A percentile compares a stretch with the other conserved stretches of the same genome.
Evolutionary conservation across 1,139 yeast species (phyloP).

Genomic region (Entelexis sorbosivorans): DNA sequence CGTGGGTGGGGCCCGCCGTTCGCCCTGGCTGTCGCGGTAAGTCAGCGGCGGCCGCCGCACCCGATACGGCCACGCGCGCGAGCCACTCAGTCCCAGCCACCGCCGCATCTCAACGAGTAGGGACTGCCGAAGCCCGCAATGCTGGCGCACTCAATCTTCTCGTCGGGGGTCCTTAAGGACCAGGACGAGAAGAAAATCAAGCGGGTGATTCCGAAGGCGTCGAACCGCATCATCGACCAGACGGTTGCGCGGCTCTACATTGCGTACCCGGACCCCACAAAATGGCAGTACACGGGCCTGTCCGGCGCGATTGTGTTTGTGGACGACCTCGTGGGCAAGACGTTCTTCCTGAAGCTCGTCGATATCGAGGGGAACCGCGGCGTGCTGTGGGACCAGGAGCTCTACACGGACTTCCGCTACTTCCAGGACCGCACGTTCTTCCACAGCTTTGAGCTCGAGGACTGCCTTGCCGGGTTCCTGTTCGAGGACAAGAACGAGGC

Average conservation of each 20-base stretch:
- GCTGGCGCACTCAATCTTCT: slow-evolving; percentile 19
- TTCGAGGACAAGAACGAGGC: slow-evolving; percentile 90
- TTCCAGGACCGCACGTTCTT: slow-evolving; percentile 89
- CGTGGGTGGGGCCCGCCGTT: no score
- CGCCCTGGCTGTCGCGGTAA: no score
- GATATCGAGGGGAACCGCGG: slow-evolving; percentile 76
- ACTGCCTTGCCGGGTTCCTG: slow-evolving; percentile 74
- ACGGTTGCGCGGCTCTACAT: slow-evolving; percentile 82
- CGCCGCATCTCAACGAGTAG: not conserved
- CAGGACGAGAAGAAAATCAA: slow-evolving; percentile 81
- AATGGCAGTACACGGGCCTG: slow-evolving; percentile 83
- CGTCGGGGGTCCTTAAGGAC: slow-evolving; percentile 35
- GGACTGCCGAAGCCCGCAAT: slow-evolving; percentile 8
- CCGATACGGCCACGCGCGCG: not conserved
- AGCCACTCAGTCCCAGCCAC: slow-evolving; percentile 2
- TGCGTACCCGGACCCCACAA: slow-evolving; percentile 71
- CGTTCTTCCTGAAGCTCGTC: slow-evolving; percentile 78
- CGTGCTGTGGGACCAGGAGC: slow-evolving; percentile 93
- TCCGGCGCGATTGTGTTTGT: slow-evolving; percentile 79
- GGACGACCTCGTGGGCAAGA: slow-evolving; percentile 89
- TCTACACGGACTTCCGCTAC: slow-evolving; percentile 77
- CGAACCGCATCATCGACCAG: slow-evolving; percentile 81
- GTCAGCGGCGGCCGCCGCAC: not conserved
- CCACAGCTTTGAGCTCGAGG: slow-evolving; percentile 89
- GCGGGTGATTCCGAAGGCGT: slow-evolving; percentile 75